phyloP scores from a whole-genome alignment of 768 basidiomycete species.

The Chalciporus sphaerocephalus region DNA sequence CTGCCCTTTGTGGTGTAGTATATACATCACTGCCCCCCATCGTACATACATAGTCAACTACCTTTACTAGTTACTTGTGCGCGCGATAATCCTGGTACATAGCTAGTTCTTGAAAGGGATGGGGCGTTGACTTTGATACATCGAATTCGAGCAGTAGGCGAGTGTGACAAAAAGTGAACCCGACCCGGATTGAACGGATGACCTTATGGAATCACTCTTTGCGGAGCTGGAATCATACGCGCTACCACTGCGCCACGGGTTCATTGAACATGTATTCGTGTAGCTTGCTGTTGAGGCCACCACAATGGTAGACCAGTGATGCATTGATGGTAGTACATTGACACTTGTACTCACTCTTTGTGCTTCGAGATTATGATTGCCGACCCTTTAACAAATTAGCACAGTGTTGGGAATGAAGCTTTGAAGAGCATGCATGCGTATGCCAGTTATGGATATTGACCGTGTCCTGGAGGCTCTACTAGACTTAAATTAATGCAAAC shows the following conservation, averaged over 20 bases:
- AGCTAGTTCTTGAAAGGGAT: background rate
- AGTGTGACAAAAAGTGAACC: conserved; percentile 32
- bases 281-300: too few species aligned
- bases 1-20: conserved; percentile 12
- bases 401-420: too few species aligned
- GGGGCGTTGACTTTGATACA: background rate
- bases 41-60: conserved; percentile 5
- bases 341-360: background rate
- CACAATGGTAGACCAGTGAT: too few species aligned
- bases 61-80: conserved; percentile 1
- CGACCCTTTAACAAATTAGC: too few species aligned
- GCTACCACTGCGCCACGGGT: conserved; percentile 40
- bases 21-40: conserved; percentile 5
- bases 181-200: conserved; percentile 46
- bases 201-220: conserved; percentile 36
- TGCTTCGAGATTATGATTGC: too few species aligned
- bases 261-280: too few species aligned
- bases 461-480: too few species aligned
- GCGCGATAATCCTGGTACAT: background rate
- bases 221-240: conserved; percentile 36
- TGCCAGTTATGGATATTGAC: too few species aligned
- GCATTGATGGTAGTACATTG: too few species aligned
- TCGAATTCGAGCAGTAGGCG: background rate
- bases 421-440: too few species aligned
- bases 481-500: too few species aligned